These are phyloP conservation scores for Acer saccharum DNA, from an alignment of 345 rosid species.

Conservation along the genomic window DNA sequence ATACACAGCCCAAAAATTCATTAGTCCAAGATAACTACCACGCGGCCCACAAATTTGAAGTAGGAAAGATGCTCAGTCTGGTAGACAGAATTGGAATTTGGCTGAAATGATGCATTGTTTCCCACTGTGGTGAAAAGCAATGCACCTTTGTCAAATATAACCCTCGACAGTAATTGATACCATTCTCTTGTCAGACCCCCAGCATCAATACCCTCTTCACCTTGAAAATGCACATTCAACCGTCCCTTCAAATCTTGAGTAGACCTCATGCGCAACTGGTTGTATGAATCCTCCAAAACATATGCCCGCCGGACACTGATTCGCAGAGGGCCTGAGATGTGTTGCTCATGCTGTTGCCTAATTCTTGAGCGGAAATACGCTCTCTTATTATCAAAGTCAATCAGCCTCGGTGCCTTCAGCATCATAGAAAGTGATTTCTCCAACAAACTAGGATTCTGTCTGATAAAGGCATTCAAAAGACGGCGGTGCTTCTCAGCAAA, in stretches of 20 bases:
- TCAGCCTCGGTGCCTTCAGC: conserved; percentile 90
- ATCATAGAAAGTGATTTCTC: conserved; percentile 92
- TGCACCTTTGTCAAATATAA: conserved; percentile 92
- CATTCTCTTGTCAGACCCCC: conserved; percentile 98
- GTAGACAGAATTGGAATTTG: conserved; percentile 92
- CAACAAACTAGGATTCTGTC: conserved; percentile 85
- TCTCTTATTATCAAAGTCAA: conserved; percentile 94
- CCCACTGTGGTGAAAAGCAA: conserved; percentile 96
- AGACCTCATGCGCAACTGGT: conserved; percentile 94
- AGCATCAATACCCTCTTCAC: conserved; percentile 99
- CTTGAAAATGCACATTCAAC: conserved; percentile 92
- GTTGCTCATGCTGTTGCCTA: conserved; percentile 88
- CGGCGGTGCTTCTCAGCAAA: conserved; percentile 96
- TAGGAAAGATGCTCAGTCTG: conserved; percentile 98
- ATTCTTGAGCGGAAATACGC: conserved; percentile 93
- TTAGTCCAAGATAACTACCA: conserved; percentile 56
- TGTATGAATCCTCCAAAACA: conserved; percentile 96
- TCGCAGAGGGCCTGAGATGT: conserved; percentile 86
- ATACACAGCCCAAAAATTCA: conserved; percentile 11
- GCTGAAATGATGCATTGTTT: conserved; percentile 92
- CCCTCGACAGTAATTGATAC: conserved; percentile 96
- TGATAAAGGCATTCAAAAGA: conserved; percentile 81
- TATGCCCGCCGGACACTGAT: conserved; percentile 90
- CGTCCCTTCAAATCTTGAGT: conserved; percentile 89
- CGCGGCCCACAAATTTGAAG: conserved; percentile 93